Percentiles rank a stretch among this genome's conserved stretches.
phyloP scores from a whole-genome alignment of 163 green algal species.

The Chlamydomonas reinhardtii region DNA sequence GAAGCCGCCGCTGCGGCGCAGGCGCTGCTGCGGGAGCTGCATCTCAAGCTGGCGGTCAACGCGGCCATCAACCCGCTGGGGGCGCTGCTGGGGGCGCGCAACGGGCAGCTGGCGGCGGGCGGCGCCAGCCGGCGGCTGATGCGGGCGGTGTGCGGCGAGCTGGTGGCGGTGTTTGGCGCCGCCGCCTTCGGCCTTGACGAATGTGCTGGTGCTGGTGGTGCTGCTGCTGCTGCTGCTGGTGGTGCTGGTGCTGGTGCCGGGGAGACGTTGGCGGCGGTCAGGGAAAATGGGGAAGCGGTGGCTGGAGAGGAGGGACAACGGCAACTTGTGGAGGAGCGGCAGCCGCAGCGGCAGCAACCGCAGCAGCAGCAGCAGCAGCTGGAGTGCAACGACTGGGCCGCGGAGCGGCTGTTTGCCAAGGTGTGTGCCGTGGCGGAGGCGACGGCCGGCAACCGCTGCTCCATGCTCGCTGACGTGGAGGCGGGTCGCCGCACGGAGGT shows the following conservation, averaged over 20 bases:
- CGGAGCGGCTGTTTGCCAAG: not conserved
- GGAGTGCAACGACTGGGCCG: not conserved
- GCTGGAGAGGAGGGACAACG: too few species aligned
- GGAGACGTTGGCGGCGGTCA: too few species aligned
- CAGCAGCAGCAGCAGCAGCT: not conserved
- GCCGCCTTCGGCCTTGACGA: conserved; percentile 4
- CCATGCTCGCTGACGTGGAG: conserved; percentile 63
- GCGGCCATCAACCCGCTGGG: conserved; percentile 66
- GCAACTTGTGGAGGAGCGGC: not conserved
- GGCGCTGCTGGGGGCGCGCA: conserved; percentile 64
- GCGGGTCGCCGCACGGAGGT: conserved; percentile 55
- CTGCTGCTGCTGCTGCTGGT: too few species aligned
- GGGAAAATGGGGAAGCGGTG: too few species aligned
- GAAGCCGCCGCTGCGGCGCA: not conserved
- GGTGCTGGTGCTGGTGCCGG: too few species aligned
- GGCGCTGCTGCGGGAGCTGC: conserved; percentile 50
- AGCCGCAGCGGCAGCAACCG: not conserved
- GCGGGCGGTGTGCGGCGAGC: conserved; percentile 48
- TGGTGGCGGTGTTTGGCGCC: conserved; percentile 39
- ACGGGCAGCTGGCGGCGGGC: conserved; percentile 49
- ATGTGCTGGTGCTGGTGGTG: too few species aligned
- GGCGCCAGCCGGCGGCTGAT: not conserved
- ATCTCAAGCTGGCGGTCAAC: conserved; percentile 66
- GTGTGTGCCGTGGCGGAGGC: conserved; percentile 10
- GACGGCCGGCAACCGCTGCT: conserved; percentile 57